Percentiles rank a stretch among this genome's conserved stretches.
phyloP scores from a whole-genome alignment of 2,329 filamentous ascomycete genomes.

The Ascocoryne sarcoides region DNA sequence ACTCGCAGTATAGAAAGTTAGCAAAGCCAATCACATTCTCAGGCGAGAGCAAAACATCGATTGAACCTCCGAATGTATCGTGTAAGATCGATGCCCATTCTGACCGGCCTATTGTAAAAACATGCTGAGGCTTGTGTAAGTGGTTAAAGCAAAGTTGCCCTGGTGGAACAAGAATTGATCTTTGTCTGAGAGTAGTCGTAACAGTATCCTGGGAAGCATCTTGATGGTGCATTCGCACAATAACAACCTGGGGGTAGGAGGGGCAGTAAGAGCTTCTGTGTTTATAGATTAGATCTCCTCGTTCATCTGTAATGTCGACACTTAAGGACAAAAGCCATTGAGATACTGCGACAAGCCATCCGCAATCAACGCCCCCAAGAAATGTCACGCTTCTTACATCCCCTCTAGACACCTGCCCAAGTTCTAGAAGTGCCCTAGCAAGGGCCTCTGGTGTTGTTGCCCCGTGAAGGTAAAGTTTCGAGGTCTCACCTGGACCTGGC shows the following conservation, averaged over 20 bases:
- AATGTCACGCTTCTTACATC: slow-evolving; percentile 8
- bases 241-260: background rate
- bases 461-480: background rate
- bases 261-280: background rate
- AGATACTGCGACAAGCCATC: slow-evolving; percentile 18
- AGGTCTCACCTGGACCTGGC: background rate
- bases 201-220: background rate
- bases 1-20: background rate
- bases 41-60: background rate
- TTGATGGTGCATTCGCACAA: background rate
- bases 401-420: slow-evolving; percentile 2
- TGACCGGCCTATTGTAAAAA: background rate
- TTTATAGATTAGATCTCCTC: background rate
- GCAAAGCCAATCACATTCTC: background rate
- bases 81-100: background rate
- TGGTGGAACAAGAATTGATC: background rate
- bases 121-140: background rate
- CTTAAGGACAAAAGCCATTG: slow-evolving; percentile 6
- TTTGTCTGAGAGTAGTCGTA: no score
- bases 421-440: background rate
- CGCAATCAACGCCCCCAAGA: slow-evolving; percentile 12
- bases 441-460: background rate
- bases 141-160: background rate
- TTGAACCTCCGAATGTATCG: background rate
- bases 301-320: background rate